A percentile compares a stretch with the other conserved stretches of the same genome.
These are phyloP conservation scores for Rhamnella rubrinervis DNA, from an alignment of 331 rosid species.

Conservation along the genomic window DNA sequence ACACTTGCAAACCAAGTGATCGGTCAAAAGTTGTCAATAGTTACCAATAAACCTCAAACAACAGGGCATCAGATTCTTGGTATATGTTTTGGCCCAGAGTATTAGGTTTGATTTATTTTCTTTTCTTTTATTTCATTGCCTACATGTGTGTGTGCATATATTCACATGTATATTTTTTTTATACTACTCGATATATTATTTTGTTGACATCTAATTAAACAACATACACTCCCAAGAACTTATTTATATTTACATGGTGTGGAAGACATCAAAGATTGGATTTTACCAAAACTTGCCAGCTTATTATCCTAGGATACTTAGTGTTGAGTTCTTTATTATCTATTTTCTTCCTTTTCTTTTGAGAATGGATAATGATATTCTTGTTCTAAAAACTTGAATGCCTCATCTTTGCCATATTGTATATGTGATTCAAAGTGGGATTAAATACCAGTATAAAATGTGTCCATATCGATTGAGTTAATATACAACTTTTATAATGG, in stretches of 20 bases:
- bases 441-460: too few relatives aligned
- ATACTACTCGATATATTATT: too few relatives aligned
- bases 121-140: slow-evolving; percentile 17
- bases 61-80: slow-evolving; percentile 94
- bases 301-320: slow-evolving; percentile 82
- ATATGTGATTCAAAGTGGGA: too few relatives aligned
- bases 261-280: slow-evolving; percentile 91
- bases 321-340: slow-evolving; percentile 13
- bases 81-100: slow-evolving; percentile 80
- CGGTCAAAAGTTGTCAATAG: slow-evolving; percentile 90
- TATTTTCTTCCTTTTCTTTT: neutral
- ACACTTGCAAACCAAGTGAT: slow-evolving; percentile 90
- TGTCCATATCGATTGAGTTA: too few relatives aligned
- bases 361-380: too few relatives aligned
- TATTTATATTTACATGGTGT: slow-evolving; percentile 53
- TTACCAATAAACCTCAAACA: slow-evolving; percentile 96
- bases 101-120: slow-evolving; percentile 68
- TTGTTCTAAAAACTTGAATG: too few relatives aligned
- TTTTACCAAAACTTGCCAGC: slow-evolving; percentile 88
- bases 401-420: too few relatives aligned
- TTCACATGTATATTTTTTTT: neutral
- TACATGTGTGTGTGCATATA: neutral
- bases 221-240: too few relatives aligned
- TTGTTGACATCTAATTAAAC: too few relatives aligned
- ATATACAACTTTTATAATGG: neutral